A percentile compares a stretch with the other conserved stretches of the same genome.
These are phyloP conservation scores for Aureobasidium zeae DNA, from an alignment of 2,329 filamentous ascomycete genomes.

Conservation along the genomic window DNA sequence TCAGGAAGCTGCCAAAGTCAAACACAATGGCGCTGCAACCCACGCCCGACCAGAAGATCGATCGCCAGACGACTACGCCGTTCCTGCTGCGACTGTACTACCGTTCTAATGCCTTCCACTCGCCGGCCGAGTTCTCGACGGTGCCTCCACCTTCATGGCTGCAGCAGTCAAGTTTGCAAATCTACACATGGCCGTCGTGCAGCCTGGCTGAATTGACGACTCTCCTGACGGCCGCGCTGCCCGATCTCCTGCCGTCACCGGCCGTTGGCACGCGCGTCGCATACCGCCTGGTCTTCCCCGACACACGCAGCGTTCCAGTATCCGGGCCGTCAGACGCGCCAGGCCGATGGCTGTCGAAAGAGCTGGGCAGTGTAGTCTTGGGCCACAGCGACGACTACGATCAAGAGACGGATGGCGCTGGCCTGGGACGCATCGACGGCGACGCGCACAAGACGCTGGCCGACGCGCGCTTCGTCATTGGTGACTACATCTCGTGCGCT, in stretches of 20 bases:
- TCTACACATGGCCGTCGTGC: conserved; percentile 81
- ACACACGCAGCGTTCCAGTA: conserved; percentile 46
- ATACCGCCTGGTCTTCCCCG: conserved; percentile 79
- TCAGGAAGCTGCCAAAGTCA: neutral
- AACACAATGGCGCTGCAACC: conserved; percentile 29
- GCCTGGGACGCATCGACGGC: conserved; percentile 37
- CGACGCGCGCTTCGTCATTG: conserved; percentile 74
- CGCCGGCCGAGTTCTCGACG: conserved; percentile 58
- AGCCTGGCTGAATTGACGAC: conserved; percentile 72
- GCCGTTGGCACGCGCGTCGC: conserved; percentile 74
- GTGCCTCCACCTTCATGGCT: conserved; percentile 43
- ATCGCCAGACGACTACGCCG: conserved; percentile 64
- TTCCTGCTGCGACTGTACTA: conserved; percentile 85
- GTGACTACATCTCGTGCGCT: conserved; percentile 78
- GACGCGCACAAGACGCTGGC: conserved; percentile 64
- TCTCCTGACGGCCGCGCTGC: conserved; percentile 61
- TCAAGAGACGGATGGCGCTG: conserved; percentile 27
- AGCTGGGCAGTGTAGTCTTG: conserved; percentile 74
- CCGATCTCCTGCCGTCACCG: conserved; percentile 60
- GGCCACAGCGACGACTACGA: conserved; percentile 28
- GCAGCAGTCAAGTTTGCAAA: conserved; percentile 47
- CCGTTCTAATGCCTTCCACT: conserved; percentile 63
- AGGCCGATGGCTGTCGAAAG: conserved; percentile 64
- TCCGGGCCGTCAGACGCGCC: conserved; percentile 31
- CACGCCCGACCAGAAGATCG: conserved; percentile 38